Evolutionary conservation across 2,329 filamentous ascomycete genomes (phyloP).

Genomic region (Monosporascus sp.): DNA sequence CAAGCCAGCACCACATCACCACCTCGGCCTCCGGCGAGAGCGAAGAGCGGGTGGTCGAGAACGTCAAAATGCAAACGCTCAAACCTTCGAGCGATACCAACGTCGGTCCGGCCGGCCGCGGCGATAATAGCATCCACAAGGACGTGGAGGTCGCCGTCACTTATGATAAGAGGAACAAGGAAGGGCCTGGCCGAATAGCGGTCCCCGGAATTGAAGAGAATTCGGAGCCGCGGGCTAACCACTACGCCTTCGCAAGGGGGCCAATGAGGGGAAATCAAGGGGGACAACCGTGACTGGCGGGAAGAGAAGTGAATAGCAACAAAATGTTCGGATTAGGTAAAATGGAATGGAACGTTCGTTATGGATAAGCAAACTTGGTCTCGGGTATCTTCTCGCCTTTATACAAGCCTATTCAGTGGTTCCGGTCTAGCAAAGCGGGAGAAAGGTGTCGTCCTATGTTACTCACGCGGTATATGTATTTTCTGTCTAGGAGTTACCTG

Average conservation of each 20-base stretch:
- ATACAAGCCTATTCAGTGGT: too few relatives aligned
- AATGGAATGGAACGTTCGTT: too few relatives aligned
- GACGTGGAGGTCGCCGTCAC: slow-evolving; percentile 29
- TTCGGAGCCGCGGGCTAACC: slow-evolving; percentile 6
- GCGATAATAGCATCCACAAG: slow-evolving; percentile 36
- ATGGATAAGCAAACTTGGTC: too few relatives aligned
- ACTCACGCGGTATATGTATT: too few relatives aligned
- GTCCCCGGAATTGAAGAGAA: slow-evolving; percentile 10
- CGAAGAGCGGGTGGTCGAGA: slow-evolving; percentile 38
- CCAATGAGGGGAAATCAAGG: slow-evolving; percentile 3
- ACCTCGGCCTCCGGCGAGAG: slow-evolving; percentile 36
- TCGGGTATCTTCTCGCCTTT: too few relatives aligned
- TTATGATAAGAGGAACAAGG: slow-evolving; percentile 8
- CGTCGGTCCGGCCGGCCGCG: slow-evolving; percentile 7
- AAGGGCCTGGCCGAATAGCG: background rate
- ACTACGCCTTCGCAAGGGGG: slow-evolving; percentile 13
- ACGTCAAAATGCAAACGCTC: slow-evolving; percentile 34
- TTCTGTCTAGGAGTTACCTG: too few relatives aligned
- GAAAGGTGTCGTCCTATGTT: too few relatives aligned
- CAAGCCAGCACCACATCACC: slow-evolving; percentile 29
- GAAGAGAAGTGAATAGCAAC: background rate
- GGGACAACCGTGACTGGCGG: background rate
- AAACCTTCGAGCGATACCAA: slow-evolving; percentile 15
- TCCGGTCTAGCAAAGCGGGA: too few relatives aligned
- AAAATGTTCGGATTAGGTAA: too few relatives aligned